Percentiles rank a stretch among this genome's conserved stretches.
These are phyloP conservation scores for Dorcoceras hygrometricum DNA, from an alignment of 257 asterid species.

Conservation along the genomic window DNA sequence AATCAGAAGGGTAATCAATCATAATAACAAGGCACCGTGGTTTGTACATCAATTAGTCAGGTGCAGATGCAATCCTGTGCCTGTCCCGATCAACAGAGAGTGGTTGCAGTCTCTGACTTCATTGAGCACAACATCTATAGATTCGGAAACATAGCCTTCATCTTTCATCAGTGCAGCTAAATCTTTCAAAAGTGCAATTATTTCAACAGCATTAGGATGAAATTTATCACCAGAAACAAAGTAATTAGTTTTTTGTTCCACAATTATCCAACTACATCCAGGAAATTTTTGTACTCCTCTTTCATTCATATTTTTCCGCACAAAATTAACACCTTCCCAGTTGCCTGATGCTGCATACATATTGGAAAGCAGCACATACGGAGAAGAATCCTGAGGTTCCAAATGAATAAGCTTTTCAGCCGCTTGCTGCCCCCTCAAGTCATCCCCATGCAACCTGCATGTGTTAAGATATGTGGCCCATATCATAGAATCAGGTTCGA, in stretches of 20 bases:
- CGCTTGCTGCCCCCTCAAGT: slow-evolving; percentile 60
- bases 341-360: slow-evolving; percentile 78
- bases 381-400: slow-evolving; percentile 70
- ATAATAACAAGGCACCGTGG: not conserved
- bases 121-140: slow-evolving; percentile 15
- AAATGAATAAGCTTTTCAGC: slow-evolving; percentile 72
- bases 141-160: slow-evolving; percentile 23
- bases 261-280: slow-evolving; percentile 64
- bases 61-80: slow-evolving; percentile 12
- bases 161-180: slow-evolving; percentile 35
- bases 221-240: slow-evolving; percentile 39
- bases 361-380: slow-evolving; percentile 75
- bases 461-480: slow-evolving; percentile 84
- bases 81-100: slow-evolving; percentile 14
- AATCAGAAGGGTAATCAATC: not conserved
- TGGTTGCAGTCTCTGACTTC: slow-evolving; percentile 6
- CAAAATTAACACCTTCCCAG: slow-evolving; percentile 64
- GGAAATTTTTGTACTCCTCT: slow-evolving; percentile 63
- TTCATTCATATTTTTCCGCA: slow-evolving; percentile 64
- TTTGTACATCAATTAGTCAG: slow-evolving; percentile 2
- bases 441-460: slow-evolving; percentile 89
- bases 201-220: slow-evolving; percentile 33
- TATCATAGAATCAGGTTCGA: slow-evolving; percentile 68
- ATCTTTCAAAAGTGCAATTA: slow-evolving; percentile 28
- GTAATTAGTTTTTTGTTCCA: slow-evolving; percentile 28